phyloP scores from a whole-genome alignment of 176 grass and related monocot genomes.

The Ensete glaucum region DNA sequence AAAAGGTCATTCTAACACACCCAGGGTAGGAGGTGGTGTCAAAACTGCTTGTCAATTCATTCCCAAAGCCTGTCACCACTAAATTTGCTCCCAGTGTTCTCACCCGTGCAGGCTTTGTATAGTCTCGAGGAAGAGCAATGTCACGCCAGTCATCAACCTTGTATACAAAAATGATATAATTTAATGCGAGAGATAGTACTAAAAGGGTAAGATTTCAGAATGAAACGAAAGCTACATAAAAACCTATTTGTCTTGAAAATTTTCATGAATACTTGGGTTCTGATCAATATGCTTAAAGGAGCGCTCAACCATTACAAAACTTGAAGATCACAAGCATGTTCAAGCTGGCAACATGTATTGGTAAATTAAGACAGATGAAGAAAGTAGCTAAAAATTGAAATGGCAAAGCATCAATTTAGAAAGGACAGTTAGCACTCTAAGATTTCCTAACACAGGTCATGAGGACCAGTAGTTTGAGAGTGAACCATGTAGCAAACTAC shows the following conservation, averaged over 20 bases:
- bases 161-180: constrained; percentile 15
- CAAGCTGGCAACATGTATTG: background rate
- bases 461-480: too few relatives aligned
- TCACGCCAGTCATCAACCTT: constrained; percentile 98
- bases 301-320: background rate
- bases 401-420: background rate
- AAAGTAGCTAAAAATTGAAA: too few relatives aligned
- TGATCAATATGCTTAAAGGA: background rate
- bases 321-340: background rate
- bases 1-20: background rate
- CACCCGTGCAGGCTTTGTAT: constrained; percentile 52
- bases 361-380: background rate
- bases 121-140: constrained; percentile 67
- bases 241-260: background rate
- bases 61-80: constrained; percentile 69
- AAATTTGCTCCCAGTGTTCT: constrained; percentile 62
- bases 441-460: background rate
- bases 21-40: constrained; percentile 30
- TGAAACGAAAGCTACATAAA: background rate
- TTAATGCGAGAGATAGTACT: background rate
- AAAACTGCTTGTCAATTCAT: constrained; percentile 53
- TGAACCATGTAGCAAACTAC: background rate
- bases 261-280: background rate
- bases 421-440: background rate
- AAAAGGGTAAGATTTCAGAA: background rate